Evolutionary conservation across 1,284 basidiomycete species (phyloP), one percentile per base, ranked within the genome.

Genomic region (Agaricales sp.): DNA sequence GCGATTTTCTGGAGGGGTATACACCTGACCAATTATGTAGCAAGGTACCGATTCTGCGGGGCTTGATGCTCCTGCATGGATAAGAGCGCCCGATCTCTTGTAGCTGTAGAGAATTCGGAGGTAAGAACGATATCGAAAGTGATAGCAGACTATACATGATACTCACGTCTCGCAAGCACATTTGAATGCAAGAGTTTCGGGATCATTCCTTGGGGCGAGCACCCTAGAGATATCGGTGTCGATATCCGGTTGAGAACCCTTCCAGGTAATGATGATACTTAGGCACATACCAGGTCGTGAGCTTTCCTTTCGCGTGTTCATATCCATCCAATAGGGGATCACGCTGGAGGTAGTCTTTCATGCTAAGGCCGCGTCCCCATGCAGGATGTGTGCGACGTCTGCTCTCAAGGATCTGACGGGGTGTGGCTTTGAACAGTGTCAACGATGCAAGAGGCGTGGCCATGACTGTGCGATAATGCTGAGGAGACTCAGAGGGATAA

Each of bases 101-200:
- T n/a, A n/a, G n/a, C n/a, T n/a, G n/a, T n/a, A n/a, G n/a, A n/a
- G n/a, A n/a, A n/a, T n/a, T n/a, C n/a, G n/a, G 54, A 11, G 24
- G 38, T n/a, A n/a, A 18, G 11, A n/a, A 35, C n/a, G n/a, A n/a
- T n/a, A n/a, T n/a, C n/a, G n/a, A 13, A 16, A n/a, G 14, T 2
- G 4, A 14, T 6, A 38, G 43, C 30, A 11, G 30, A n/a, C 52
- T n/a, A 24, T 45, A 2, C 8, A 23, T 22, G 21, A n/a, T 14
- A 18, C 66, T 53, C 25, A 74, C 73, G 71, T 71, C 53, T 74
- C 70, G 51, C 71, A 73, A 35, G 69, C 61, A 51, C 69, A 71
- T 57, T 64, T 61, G 50, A 71, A 71, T 47, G 72, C 63, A 2
- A 70, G 52, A 1, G 69, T 69, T 1, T 56, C 56, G 0, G 68